Evolutionary conservation across 2,329 filamentous ascomycete species (phyloP).

Genomic region (Penicillium sp.): DNA sequence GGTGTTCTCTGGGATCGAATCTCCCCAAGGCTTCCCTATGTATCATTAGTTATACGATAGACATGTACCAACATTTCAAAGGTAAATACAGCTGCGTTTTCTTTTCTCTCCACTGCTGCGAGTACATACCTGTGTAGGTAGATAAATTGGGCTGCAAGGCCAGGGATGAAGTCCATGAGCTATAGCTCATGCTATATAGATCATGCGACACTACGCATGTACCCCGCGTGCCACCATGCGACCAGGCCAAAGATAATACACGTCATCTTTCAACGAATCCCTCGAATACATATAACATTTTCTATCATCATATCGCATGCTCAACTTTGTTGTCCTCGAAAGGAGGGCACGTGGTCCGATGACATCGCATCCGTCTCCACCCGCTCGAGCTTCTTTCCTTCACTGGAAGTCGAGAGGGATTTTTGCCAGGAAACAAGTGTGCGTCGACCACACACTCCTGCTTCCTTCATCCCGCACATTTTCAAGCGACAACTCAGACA

Average conservation of each 20-base stretch:
- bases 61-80: slow-evolving; percentile 29
- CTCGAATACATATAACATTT: not conserved
- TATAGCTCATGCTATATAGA: not conserved
- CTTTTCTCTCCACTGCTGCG: not conserved
- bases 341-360: slow-evolving; percentile 18
- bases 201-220: not conserved
- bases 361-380: slow-evolving; percentile 18
- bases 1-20: not conserved
- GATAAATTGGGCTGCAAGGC: too few species aligned
- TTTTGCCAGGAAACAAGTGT: not conserved
- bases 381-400: slow-evolving; percentile 14
- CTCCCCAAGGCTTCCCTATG: slow-evolving; percentile 10
- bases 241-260: not conserved
- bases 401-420: not conserved
- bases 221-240: not conserved
- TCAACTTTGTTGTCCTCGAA: not conserved
- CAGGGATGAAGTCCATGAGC: too few species aligned
- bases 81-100: slow-evolving; percentile 12
- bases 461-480: not conserved
- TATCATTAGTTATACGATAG: slow-evolving; percentile 32
- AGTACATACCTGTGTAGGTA: too few species aligned
- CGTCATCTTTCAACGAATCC: not conserved
- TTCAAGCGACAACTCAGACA: slow-evolving; percentile 8
- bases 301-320: not conserved
- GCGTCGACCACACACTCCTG: not conserved